These are phyloP conservation scores for Marsdenia floribunda DNA, from an alignment of 257 asterid genomes.

Conservation along the genomic window DNA sequence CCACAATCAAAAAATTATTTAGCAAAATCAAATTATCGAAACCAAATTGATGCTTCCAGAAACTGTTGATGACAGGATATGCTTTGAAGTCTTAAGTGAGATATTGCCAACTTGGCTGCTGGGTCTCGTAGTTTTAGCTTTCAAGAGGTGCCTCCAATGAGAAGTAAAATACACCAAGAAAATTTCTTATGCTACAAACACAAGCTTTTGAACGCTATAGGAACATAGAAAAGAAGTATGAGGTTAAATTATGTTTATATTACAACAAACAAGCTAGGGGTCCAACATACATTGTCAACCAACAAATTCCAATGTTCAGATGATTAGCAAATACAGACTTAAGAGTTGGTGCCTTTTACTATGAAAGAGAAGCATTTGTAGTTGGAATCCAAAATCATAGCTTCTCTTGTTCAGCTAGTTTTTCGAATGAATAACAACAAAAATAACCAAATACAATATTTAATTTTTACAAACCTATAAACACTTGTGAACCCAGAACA, in stretches of 20 bases:
- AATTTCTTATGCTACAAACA: neutral
- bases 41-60: neutral
- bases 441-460: neutral
- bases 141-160: neutral
- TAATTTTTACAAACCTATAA: neutral
- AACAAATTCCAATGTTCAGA: neutral
- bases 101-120: neutral
- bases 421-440: neutral
- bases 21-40: conserved; percentile 1
- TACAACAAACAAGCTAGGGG: neutral
- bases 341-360: neutral
- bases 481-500: neutral
- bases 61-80: neutral
- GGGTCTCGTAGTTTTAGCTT: neutral
- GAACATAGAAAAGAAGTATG: neutral
- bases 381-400: neutral
- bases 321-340: neutral
- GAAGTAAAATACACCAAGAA: neutral
- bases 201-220: neutral
- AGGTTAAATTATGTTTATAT: neutral
- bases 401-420: neutral
- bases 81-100: neutral
- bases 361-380: neutral
- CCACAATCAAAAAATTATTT: neutral
- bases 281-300: neutral